Percentiles rank a stretch among this genome's conserved stretches.
Evolutionary conservation across 2,329 filamentous ascomycete genomes (phyloP).

Genomic region (Amesomyces nigricolor): DNA sequence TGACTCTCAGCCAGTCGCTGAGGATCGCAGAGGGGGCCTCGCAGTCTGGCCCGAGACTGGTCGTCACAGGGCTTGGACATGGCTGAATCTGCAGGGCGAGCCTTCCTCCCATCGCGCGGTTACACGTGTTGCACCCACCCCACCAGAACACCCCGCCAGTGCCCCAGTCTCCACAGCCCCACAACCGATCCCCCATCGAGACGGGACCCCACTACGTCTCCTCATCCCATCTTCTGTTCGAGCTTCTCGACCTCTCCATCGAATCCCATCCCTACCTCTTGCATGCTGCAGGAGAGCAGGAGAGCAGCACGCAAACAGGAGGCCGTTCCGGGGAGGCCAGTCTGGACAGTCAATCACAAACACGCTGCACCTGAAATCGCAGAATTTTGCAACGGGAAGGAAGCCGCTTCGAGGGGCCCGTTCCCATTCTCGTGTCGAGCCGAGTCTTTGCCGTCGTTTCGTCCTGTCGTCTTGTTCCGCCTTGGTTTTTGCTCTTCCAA

Average conservation of each 20-base stretch:
- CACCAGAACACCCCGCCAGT: background rate
- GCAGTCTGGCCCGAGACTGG: too few species aligned
- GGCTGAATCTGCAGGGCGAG: too few species aligned
- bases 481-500: background rate
- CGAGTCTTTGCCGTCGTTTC: too few species aligned
- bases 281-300: slow-evolving; percentile 17
- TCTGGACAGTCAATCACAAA: background rate
- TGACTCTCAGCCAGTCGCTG: too few species aligned
- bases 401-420: background rate
- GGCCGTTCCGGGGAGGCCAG: background rate
- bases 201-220: too few species aligned
- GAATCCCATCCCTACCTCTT: slow-evolving; percentile 4
- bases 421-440: background rate
- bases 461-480: background rate
- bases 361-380: background rate
- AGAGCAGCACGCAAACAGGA: slow-evolving; percentile 6
- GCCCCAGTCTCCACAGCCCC: background rate
- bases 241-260: background rate
- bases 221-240: too few species aligned
- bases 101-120: slow-evolving; percentile 11
- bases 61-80: too few species aligned
- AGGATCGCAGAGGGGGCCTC: too few species aligned
- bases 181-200: background rate
- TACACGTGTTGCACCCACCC: slow-evolving; percentile 20
- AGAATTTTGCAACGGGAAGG: background rate